Percentiles rank a stretch among this genome's conserved stretches.
phyloP scores from a whole-genome alignment of 306 rosid species.

The Vachellia pachyceras region DNA sequence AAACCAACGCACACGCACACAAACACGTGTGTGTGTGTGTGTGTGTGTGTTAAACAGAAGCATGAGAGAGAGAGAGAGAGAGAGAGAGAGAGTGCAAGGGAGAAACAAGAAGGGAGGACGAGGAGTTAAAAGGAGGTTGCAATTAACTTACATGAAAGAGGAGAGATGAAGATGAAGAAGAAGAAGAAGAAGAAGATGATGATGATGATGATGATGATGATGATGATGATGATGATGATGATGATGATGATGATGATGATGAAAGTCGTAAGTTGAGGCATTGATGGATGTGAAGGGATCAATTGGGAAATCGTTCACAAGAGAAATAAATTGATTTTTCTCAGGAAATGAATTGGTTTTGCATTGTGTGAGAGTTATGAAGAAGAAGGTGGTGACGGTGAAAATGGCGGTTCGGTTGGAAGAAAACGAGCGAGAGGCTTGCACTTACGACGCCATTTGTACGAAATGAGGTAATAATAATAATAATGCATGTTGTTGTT shows the following conservation, averaged over 20 bases:
- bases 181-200: constrained; percentile 43
- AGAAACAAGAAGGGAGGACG: too few species aligned
- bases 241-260: constrained; percentile 42
- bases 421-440: neutral
- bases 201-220: too few species aligned
- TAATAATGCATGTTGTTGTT: neutral
- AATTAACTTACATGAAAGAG: constrained; percentile 56
- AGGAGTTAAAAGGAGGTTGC: neutral
- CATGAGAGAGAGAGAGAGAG: neutral
- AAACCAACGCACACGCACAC: neutral
- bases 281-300: constrained; percentile 26
- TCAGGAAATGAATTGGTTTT: neutral
- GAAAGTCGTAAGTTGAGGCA: constrained; percentile 31
- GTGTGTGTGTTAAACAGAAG: too few species aligned
- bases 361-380: neutral
- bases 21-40: neutral
- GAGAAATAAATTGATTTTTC: neutral
- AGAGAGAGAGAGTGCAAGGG: neutral
- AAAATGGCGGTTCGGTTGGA: constrained; percentile 14
- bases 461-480: neutral
- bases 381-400: neutral
- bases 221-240: constrained; percentile 37
- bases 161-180: constrained; percentile 40
- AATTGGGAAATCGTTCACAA: neutral
- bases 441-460: constrained; percentile 16